Base-by-base conservation (phyloP, 2,329 filamentous ascomycete species). In the Epichloe uncinata region DNA sequence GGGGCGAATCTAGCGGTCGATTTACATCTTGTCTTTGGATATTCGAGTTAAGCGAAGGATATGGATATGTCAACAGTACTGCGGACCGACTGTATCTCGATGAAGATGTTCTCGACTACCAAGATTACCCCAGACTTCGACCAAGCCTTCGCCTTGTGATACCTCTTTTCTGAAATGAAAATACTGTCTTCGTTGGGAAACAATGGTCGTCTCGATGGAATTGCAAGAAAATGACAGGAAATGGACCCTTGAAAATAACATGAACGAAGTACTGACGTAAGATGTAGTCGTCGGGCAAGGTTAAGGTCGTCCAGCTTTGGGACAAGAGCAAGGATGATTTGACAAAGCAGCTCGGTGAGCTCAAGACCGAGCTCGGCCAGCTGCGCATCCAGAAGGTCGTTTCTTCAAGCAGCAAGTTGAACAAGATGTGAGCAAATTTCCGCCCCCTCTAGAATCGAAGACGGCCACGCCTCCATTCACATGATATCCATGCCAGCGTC, bases 311-410 rank as follows among this genome's bases (percentile, higher is more conserved):
- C 77, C 81, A 87, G 77, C 88, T 98, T 74, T 97, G 93, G 93
- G 83, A 82, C 78, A 98, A 98, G 88, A 90, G 81, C 85, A 97
- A 97, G 85, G 88, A 95, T 70, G 94, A 98, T 67, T 81, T 98
- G 74, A 81, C 82, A 70, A 95, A 93, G 82, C 89, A 95, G 75
- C 84, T 96, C 69, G 83, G 82, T 65, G 89, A 95, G 75, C 79
- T 95, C 71, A 95, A 96, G 87, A 82, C 84, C 59, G 94, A 98
- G 80, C 84, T 98, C 63, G 87, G 88, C 69, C 85, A 91, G 78
- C 82, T 98, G 68, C 86, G 93, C 72, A 95, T 95, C 70, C 91
- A 96, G 79, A 97, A 98, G 85, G 91, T 98, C 71, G 80, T 89
- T 68, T 94, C 91, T 66, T 89, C 88, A 63, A 84, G 87, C 68